A percentile compares a stretch with the other conserved stretches of the same genome.
phyloP scores from a whole-genome alignment of 768 basidiomycete genomes.

The Boletus rubropictus region DNA sequence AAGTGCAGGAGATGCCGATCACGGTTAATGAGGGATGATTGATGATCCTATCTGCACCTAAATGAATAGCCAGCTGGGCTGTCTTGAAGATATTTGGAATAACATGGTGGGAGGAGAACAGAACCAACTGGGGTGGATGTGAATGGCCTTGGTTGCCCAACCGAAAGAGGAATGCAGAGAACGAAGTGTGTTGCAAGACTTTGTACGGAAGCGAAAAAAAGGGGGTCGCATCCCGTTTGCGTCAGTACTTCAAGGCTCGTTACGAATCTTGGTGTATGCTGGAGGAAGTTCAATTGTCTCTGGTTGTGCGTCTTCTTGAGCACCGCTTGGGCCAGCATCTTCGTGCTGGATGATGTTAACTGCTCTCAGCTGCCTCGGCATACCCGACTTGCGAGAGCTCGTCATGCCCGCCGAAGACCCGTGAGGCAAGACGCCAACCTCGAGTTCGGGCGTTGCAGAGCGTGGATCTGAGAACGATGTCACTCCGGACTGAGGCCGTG shows the following conservation, averaged over 20 bases:
- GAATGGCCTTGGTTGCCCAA: neutral
- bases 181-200: neutral
- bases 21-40: neutral
- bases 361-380: conserved; percentile 50
- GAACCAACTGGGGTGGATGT: conserved; percentile 1
- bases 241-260: neutral
- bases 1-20: neutral
- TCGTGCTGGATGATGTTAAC: conserved; percentile 84
- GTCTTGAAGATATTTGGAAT: neutral
- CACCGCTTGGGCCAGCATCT: conserved; percentile 54
- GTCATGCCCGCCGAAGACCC: conserved; percentile 18
- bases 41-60: conserved; percentile 2
- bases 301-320: conserved; percentile 36
- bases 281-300: conserved; percentile 83
- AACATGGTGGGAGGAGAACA: neutral
- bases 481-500: conserved; percentile 24
- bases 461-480: conserved; percentile 34
- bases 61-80: neutral
- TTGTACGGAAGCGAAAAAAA: neutral
- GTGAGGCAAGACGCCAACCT: conserved; percentile 11
- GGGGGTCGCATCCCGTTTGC: neutral
- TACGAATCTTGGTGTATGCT: conserved; percentile 64
- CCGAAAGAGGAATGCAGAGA: neutral
- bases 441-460: conserved; percentile 43
- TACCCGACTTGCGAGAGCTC: conserved; percentile 34